Percentiles rank a stretch among this genome's conserved stretches.
Evolutionary conservation across 179 eudicot genomes (phyloP).

Genomic region (Corrigiola litoralis): DNA sequence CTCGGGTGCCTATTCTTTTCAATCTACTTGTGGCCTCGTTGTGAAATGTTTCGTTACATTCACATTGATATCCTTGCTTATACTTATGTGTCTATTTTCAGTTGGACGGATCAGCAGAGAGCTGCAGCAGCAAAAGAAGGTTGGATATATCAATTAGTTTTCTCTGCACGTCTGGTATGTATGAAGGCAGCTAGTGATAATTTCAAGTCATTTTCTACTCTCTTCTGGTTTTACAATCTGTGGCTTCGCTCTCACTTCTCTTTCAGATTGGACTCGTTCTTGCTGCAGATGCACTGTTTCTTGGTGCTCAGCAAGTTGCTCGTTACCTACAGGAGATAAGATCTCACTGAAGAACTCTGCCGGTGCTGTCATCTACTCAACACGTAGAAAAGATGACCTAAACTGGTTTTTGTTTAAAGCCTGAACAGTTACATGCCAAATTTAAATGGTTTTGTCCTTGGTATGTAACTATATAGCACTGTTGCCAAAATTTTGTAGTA

Average conservation of each 20-base stretch:
- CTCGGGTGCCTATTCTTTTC: constrained; percentile 56
- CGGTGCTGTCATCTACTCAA: background rate
- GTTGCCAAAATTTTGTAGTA: constrained; percentile 19
- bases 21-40: background rate
- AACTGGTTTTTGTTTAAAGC: background rate
- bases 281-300: constrained; percentile 72
- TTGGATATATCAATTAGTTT: constrained; percentile 76
- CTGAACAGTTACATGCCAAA: constrained; percentile 1
- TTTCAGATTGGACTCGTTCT: constrained; percentile 70
- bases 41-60: background rate
- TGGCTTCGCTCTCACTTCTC: background rate
- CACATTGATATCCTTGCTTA: background rate
- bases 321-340: constrained; percentile 71
- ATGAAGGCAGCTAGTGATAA: constrained; percentile 5
- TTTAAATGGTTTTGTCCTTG: background rate
- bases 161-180: constrained; percentile 81
- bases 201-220: background rate
- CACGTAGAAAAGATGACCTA: background rate
- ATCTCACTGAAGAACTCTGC: constrained; percentile 36
- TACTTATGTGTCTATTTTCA: constrained; percentile 21
- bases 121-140: constrained; percentile 88
- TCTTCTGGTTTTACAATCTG: background rate
- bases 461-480: background rate
- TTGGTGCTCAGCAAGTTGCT: constrained; percentile 71
- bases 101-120: constrained; percentile 98